These are phyloP conservation scores for Bruguiera sexangula DNA, from an alignment of 345 rosid species.

Conservation along the genomic window DNA sequence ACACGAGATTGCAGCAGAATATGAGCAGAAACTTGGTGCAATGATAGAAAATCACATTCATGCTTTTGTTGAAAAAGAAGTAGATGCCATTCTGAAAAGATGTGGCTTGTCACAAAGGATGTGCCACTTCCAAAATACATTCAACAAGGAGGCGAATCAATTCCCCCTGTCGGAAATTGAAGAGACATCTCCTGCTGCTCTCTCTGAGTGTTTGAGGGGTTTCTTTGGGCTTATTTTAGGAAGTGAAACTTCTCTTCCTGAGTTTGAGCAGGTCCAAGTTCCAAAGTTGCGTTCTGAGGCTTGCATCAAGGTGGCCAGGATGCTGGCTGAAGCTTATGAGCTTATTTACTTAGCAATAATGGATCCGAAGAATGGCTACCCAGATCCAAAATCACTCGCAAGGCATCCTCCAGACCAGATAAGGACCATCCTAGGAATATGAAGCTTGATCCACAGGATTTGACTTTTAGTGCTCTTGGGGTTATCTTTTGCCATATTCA, in stretches of 20 bases:
- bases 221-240: constrained; percentile 87
- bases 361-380: constrained; percentile 66
- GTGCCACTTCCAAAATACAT: constrained; percentile 49
- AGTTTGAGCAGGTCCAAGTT: constrained; percentile 88
- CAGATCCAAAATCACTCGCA: constrained; percentile 80
- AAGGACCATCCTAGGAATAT: constrained; percentile 87
- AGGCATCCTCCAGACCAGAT: constrained; percentile 97
- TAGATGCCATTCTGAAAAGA: constrained; percentile 63
- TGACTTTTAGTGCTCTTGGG: no score
- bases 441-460: constrained; percentile 13
- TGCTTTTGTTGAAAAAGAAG: constrained; percentile 80
- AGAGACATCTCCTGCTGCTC: constrained; percentile 57
- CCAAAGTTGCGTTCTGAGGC: constrained; percentile 90
- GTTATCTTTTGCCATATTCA: no score
- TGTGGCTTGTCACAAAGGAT: constrained; percentile 68
- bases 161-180: constrained; percentile 51
- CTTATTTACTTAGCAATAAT: constrained; percentile 65
- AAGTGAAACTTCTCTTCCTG: constrained; percentile 81
- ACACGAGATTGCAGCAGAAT: constrained; percentile 68
- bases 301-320: constrained; percentile 60
- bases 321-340: constrained; percentile 73
- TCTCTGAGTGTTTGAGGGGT: constrained; percentile 73
- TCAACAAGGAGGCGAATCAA: constrained; percentile 25
- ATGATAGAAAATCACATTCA: constrained; percentile 70
- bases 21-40: constrained; percentile 57